Conservation (phyloP, 2,329 filamentous ascomycete species). For the Fusarium decemcellulare region DNA sequence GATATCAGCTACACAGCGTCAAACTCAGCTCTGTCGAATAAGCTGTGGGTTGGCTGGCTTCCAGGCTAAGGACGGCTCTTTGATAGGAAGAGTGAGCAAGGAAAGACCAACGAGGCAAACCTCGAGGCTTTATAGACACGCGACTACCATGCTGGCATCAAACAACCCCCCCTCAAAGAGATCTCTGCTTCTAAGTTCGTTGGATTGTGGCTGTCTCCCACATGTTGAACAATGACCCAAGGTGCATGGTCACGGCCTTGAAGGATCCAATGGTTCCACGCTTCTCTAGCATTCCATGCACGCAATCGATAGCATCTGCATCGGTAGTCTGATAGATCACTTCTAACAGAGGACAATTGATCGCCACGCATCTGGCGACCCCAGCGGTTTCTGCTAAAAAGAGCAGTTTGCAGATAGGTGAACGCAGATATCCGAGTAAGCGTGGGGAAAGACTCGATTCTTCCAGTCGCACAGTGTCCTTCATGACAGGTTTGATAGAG, state of each 20-base stretch:
- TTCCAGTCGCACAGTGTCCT: conserved; percentile 24
- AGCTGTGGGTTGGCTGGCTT: neutral
- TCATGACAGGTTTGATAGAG: conserved; percentile 13
- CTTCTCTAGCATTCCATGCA: conserved; percentile 12
- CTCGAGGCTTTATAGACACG: conserved; percentile 26
- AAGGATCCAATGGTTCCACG: conserved; percentile 15
- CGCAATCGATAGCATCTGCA: conserved; percentile 12
- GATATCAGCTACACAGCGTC: neutral
- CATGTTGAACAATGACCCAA: conserved; percentile 3
- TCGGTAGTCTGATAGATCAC: conserved; percentile 17
- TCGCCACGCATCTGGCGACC: conserved; percentile 12
- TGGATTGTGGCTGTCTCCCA: conserved; percentile 15
- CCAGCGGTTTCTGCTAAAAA: conserved; percentile 29
- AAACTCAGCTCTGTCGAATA: neutral
- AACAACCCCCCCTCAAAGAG: neutral
- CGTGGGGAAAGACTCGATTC: conserved; percentile 24
- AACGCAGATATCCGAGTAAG: conserved; percentile 39
- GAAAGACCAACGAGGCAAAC: neutral
- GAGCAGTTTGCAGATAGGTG: conserved; percentile 34
- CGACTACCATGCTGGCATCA: neutral
- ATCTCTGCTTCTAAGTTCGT: conserved; percentile 3
- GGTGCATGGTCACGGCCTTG: conserved; percentile 12
- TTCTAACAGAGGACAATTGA: conserved; percentile 12
- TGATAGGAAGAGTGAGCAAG: neutral
- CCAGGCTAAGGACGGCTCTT: neutral